Evolutionary conservation across 2,329 filamentous ascomycete genomes (phyloP).

Genomic region (Botrytis deweyae): DNA sequence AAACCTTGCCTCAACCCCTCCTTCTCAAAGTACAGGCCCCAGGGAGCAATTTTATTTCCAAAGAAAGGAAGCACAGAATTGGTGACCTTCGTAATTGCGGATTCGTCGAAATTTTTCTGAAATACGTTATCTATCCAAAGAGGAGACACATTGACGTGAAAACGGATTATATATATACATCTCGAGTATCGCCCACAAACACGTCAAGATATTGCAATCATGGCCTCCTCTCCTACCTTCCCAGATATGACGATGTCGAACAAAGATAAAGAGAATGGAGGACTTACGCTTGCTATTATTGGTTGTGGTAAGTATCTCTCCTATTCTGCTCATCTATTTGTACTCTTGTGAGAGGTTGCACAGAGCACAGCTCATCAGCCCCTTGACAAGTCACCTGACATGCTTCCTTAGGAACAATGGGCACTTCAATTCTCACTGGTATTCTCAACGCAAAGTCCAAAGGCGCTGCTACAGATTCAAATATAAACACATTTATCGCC

Average conservation of each 20-base stretch:
- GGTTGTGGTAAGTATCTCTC: slow-evolving; percentile 7
- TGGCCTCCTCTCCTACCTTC: slow-evolving; percentile 2
- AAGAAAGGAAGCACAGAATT: background rate
- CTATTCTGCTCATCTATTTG: background rate
- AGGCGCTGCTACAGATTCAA: slow-evolving; percentile 21
- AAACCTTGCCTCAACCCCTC: background rate
- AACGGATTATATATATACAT: background rate
- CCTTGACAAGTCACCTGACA: background rate
- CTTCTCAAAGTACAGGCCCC: background rate
- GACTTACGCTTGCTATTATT: slow-evolving; percentile 12
- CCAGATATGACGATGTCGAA: background rate
- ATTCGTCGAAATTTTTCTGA: background rate
- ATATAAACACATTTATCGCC: slow-evolving; percentile 42
- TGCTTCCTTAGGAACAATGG: slow-evolving; percentile 33
- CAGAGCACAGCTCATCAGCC: background rate
- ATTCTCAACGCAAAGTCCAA: slow-evolving; percentile 30
- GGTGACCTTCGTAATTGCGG: background rate
- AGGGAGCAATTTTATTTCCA: background rate
- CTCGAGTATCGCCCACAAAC: background rate
- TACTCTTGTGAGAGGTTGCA: background rate
- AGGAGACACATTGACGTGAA: background rate
- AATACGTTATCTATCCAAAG: background rate
- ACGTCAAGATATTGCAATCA: background rate
- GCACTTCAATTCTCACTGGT: slow-evolving; percentile 34
- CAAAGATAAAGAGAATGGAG: slow-evolving; percentile 8